Evolutionary conservation across 1,284 basidiomycete species (phyloP).

Genomic region (Rhodotorula sp.): DNA sequence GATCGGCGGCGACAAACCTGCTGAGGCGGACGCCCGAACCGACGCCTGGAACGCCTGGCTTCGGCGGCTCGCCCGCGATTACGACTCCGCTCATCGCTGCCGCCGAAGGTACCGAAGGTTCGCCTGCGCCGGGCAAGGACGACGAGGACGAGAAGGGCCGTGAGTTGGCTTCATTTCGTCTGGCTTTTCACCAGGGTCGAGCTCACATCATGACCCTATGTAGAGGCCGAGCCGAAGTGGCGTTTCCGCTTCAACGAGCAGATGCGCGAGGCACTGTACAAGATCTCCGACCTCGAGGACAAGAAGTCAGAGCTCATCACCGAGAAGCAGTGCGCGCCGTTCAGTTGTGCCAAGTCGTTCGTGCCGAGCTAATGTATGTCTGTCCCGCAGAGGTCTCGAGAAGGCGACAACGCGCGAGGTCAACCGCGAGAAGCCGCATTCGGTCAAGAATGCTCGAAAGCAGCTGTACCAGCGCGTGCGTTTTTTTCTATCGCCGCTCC

Average conservation of each 20-base stretch:
- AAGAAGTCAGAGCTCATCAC: conserved; percentile 34
- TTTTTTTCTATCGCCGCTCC: background rate
- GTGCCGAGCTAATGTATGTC: background rate
- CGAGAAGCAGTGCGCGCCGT: conserved; percentile 42
- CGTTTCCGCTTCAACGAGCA: conserved; percentile 41
- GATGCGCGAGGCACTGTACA: conserved; percentile 36
- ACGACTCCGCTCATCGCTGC: conserved; percentile 6
- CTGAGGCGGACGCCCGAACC: conserved; percentile 12
- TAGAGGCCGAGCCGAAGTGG: conserved; percentile 36
- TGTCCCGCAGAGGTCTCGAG: conserved; percentile 30
- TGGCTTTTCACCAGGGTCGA: no score
- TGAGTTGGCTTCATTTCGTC: background rate
- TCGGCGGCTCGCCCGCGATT: conserved; percentile 14
- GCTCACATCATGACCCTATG: background rate
- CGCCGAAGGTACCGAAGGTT: conserved; percentile 4
- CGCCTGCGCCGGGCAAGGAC: conserved; percentile 21
- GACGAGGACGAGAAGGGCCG: conserved; percentile 27
- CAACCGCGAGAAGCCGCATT: conserved; percentile 32
- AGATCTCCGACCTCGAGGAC: conserved; percentile 34
- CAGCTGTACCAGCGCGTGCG: conserved; percentile 36
- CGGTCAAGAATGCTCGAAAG: conserved; percentile 36
- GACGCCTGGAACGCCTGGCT: conserved; percentile 12
- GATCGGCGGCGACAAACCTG: background rate
- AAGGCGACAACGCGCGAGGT: conserved; percentile 27
- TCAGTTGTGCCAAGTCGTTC: background rate